Evolutionary conservation across 106 monocot species (phyloP), one percentile per base, ranked within the genome.

Genomic region (Apostasia ramifera): DNA sequence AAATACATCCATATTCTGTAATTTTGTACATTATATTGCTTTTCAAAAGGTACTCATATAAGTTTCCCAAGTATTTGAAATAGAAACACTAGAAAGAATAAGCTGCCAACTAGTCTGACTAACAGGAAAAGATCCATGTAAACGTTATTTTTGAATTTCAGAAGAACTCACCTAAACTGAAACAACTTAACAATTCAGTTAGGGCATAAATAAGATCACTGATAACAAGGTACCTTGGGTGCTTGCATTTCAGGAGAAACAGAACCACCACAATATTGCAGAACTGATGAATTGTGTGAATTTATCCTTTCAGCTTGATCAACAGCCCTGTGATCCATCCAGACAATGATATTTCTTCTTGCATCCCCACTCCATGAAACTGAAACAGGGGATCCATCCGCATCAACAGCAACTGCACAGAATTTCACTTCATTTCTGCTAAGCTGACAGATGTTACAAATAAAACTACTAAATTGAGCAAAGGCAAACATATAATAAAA

Each of bases 251-350:
- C 97, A 59, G 97, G 97, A 39, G 92, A 92, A 38, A 97, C 69
- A 67, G 82, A 68, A 40, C 97, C 97, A 45, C 97, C 97, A 74
- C 87, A 92, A 60, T 84, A 98, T 69, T 89, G 89, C 26, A 98
- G 67, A 50, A 98, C 92, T 61, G 89, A 84, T 54, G 97, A 92
- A 15, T 89, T 85, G 38, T 40, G 47, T 53, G 85, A 78, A 70
- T 98, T 92, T 46, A 98, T 98, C 51, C 71, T 59, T 71, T 92
- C 87, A 51, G 92, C 97, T 74, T 98, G 97, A 55, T 85, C 66
- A 41, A 97, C 85, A 56, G 97, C 92, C 80, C 97, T 92, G 64
- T 98, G 92, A 61, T 98, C 97, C 92, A 92, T 92, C 97, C 97
- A 92, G 9, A 98, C 92, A 8, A 98, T 87, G 56, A 98, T 69